phyloP scores from a whole-genome alignment of 2,329 filamentous ascomycete genomes.

The Talaromyces sp. region DNA sequence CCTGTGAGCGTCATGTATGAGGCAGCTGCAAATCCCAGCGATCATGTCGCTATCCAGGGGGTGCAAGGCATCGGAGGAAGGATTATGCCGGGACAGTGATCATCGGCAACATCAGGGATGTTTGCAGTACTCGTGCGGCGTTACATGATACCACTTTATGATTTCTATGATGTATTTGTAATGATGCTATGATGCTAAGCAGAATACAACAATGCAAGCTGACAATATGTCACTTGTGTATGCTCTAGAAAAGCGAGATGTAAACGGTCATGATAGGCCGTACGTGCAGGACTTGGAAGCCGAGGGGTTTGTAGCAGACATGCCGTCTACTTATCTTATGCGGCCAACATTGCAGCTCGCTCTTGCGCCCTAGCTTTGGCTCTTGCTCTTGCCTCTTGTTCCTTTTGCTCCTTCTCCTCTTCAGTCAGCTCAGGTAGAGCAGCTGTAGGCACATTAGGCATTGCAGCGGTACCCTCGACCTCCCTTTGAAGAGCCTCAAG shows the following conservation, averaged over 20 bases:
- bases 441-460: slow-evolving; percentile 41
- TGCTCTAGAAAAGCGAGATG: neutral
- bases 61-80: slow-evolving; percentile 39
- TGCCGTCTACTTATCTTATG: slow-evolving; percentile 17
- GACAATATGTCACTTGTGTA: neutral
- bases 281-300: neutral
- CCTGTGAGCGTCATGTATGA: slow-evolving; percentile 88
- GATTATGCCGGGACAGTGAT: slow-evolving; percentile 43
- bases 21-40: slow-evolving; percentile 83
- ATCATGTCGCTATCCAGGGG: slow-evolving; percentile 61
- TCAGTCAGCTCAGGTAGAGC: slow-evolving; percentile 30
- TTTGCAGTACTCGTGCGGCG: neutral
- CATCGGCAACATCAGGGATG: neutral
- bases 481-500: slow-evolving; percentile 75
- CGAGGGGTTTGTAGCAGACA: neutral
- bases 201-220: neutral
- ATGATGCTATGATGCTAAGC: slow-evolving; percentile 3
- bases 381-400: slow-evolving; percentile 31
- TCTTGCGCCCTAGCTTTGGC: slow-evolving; percentile 31
- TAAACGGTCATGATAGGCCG: neutral
- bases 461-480: slow-evolving; percentile 35
- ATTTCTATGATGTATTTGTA: neutral
- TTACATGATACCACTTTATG: slow-evolving; percentile 6
- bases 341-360: slow-evolving; percentile 28
- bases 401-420: slow-evolving; percentile 28